These are phyloP conservation scores for Kockovaella imperatae DNA, from an alignment of 768 basidiomycete species.

Conservation along the genomic window DNA sequence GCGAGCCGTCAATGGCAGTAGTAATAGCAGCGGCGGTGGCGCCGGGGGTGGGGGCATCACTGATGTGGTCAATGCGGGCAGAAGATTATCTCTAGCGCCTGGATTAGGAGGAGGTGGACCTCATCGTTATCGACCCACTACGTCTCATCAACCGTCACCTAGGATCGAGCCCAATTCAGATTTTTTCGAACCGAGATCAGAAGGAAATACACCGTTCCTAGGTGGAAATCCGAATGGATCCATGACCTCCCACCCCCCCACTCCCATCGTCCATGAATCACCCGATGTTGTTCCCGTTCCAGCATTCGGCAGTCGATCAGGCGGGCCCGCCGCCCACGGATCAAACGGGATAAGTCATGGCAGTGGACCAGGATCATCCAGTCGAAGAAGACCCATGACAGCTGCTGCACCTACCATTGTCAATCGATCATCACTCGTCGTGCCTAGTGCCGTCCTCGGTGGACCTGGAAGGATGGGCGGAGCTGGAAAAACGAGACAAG, in stretches of 20 bases:
- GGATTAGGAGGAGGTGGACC: constrained; percentile 29
- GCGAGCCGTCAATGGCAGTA: too few relatives aligned
- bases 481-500: constrained; percentile 22
- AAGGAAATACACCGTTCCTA: too few relatives aligned
- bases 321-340: too few relatives aligned
- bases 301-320: too few relatives aligned
- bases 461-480: constrained; percentile 9
- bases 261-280: too few relatives aligned
- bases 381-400: neutral
- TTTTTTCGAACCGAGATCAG: too few relatives aligned
- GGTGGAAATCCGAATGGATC: too few relatives aligned
- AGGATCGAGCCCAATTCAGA: too few relatives aligned
- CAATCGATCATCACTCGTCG: constrained; percentile 3
- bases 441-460: constrained; percentile 14
- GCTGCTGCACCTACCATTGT: neutral
- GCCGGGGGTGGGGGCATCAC: too few relatives aligned
- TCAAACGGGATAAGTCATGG: neutral
- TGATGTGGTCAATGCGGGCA: constrained; percentile 9
- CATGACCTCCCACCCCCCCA: too few relatives aligned
- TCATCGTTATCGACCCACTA: neutral
- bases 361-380: constrained; percentile 1
- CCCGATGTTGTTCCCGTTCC: too few relatives aligned
- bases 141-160: neutral
- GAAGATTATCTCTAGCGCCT: constrained; percentile 31
- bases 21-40: too few relatives aligned